These are phyloP conservation scores for Agaricales sp. DNA, from an alignment of 1,284 basidiomycete genomes.

Conservation along the genomic window DNA sequence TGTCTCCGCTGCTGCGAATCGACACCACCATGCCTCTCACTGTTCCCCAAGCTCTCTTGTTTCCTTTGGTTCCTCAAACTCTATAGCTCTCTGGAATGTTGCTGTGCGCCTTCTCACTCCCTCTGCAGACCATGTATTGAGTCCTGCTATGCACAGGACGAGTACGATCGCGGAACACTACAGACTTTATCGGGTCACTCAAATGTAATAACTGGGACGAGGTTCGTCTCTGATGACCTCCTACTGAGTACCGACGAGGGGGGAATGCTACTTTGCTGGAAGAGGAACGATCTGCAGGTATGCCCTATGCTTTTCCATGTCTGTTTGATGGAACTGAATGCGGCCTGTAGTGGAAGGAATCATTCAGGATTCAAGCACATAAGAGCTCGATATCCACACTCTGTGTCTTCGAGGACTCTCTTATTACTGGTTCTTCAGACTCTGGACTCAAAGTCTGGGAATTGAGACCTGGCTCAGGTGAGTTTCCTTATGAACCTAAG, in stretches of 20 bases:
- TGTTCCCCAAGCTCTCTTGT: constrained; percentile 45
- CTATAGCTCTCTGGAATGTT: constrained; percentile 73
- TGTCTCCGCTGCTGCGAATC: constrained; percentile 75
- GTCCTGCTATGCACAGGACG: constrained; percentile 26
- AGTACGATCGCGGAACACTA: constrained; percentile 42
- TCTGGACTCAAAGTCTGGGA: constrained; percentile 67
- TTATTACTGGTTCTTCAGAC: constrained; percentile 79
- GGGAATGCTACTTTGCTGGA: constrained; percentile 53
- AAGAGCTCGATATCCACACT: constrained; percentile 58
- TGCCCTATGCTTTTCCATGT: constrained; percentile 9
- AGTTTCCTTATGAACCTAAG: constrained; percentile 9
- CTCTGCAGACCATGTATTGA: constrained; percentile 6
- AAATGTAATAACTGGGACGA: constrained; percentile 67
- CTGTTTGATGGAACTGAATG: constrained; percentile 11
- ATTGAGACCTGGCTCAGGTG: constrained; percentile 23
- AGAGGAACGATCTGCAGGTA: constrained; percentile 12
- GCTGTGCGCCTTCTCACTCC: constrained; percentile 26
- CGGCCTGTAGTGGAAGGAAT: constrained; percentile 40
- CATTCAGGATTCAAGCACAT: constrained; percentile 48
- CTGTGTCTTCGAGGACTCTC: constrained; percentile 29
- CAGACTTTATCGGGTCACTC: constrained; percentile 69
- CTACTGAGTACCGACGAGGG: constrained; percentile 69
- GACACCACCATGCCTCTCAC: constrained; percentile 59
- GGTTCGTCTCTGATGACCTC: constrained; percentile 38
- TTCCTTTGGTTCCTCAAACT: constrained; percentile 71